Base-by-base conservation (phyloP, 2,329 filamentous ascomycete genomes). In the Calonectria ilicicola region DNA sequence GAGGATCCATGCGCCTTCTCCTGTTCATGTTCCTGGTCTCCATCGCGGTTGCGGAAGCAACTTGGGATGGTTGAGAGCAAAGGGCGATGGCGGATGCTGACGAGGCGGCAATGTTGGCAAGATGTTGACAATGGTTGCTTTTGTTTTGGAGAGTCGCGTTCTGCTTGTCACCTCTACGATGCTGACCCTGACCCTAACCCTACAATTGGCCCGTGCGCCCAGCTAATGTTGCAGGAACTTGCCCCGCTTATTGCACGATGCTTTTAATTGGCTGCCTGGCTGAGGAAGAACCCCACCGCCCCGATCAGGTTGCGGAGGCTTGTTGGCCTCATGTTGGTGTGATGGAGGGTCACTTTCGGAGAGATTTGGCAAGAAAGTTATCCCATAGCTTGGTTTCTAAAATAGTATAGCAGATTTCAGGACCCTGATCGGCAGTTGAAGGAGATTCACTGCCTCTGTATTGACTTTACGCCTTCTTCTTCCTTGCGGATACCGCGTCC, bases 391-490 rank as follows among this genome's bases (percentile, higher is more conserved):
- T 60, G 21, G n/a, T 58, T 23, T 58, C 32, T 58, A 58, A 58
- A 58, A 58, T 58, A 58, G 21, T 40, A 58, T 14, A 58, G 32
- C 32, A 40, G 32, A 38, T 38, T 38, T 17, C 17, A 27, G 32
- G 53, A 40, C 53, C 53, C 53, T 35, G 53, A 60, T 60, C 35
- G 32, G 53, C 35, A 21, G 35, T 17, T 51, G 21, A 23, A 38
- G 32, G 32, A 9, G 53, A 23, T 40, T 17, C 40, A 29, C 3
- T 10, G 12, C 6, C 12, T 35, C 6, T 35, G 32, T 35, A 40
- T 7, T 40, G 19, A 21, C 14, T 58, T 77, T 67, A 84, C 29
- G 64, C 65, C 15, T 56, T 74, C 78, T 84, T 84, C 72, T 81
- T 82, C 21, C 56, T 58, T 26, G 46, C 35, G 8, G 62, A 66